Evolutionary conservation across 2,329 filamentous ascomycete species (phyloP), one percentile per base, ranked within the genome.

Genomic region (Gnomoniopsis smithogilvyi): DNA sequence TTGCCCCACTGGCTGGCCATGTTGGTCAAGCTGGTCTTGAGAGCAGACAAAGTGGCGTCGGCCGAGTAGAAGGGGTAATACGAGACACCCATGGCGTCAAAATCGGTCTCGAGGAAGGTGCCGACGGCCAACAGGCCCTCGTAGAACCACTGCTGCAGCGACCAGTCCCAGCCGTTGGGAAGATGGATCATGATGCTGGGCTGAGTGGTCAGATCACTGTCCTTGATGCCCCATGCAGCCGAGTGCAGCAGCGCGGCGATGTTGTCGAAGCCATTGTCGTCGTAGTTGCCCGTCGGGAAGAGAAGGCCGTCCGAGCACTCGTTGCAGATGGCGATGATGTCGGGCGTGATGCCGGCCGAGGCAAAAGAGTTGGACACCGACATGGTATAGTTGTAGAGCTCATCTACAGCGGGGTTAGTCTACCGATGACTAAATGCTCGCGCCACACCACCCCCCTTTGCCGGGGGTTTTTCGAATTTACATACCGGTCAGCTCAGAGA

Each of bases 111-210:
- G 3, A 70, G 67, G 3, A 88, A 74, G 1, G 76, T 75, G 2
- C 81, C 85, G 24, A 75, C 72, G 8, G 68, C 76, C 0, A 88
- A 75, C 0, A 87, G 80, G 2, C 74, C 76, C 24, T 80, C 79
- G 72, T 90, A 91, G 60, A 67, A 72, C 51, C 79, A 86, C 62
- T 87, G 73, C 68, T 91, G 87, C 2, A 81, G 81, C 3, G 72
- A 76, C 85, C 83, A 89, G 63, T 88, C 80, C 86, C 87, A 92
- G n/a, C 88, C 88, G 67, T 90, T 88, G 70, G 91, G 87, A 3
- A 91, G 78, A 46, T 91, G 89, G 45, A 91, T 82, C 85, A 91
- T 86, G 70, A 91, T 89, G 68, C 86, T 82, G 1, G 88, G 86
- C 62, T 81, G 79, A 0, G 80, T 76, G 45, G 70, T 70, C 26